These are phyloP conservation scores for Fusarium azukiicola DNA, from an alignment of 2,329 filamentous ascomycete genomes.

Conservation along the genomic window DNA sequence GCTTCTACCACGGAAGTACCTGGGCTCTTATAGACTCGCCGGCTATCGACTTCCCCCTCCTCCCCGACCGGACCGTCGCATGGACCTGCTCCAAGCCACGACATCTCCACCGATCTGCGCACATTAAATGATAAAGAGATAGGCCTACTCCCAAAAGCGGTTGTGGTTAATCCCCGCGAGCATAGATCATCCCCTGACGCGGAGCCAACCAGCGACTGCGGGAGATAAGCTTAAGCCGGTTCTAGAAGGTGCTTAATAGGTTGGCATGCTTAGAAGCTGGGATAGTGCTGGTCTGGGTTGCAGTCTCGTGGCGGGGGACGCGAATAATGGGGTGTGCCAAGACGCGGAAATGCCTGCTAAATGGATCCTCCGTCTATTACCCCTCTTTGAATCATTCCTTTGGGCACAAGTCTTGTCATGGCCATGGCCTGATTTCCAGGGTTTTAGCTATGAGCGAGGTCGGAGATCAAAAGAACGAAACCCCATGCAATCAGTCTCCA, in stretches of 20 bases:
- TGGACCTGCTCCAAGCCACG: constrained; percentile 5
- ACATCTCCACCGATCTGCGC: constrained; percentile 36
- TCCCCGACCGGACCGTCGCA: not conserved
- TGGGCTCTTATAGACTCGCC: constrained; percentile 30
- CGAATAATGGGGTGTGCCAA: constrained; percentile 33
- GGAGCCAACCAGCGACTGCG: not conserved
- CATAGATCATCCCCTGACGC: not conserved
- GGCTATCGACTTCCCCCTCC: not conserved
- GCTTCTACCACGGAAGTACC: not conserved
- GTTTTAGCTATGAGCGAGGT: not conserved
- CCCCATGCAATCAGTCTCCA: not conserved
- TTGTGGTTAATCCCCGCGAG: not conserved
- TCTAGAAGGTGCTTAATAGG: constrained; percentile 42
- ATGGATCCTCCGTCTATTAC: constrained; percentile 15
- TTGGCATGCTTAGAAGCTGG: not conserved
- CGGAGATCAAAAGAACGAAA: not conserved
- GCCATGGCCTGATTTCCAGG: constrained; percentile 7
- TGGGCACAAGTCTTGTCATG: constrained; percentile 1
- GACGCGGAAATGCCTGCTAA: constrained; percentile 14
- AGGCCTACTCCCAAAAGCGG: constrained; percentile 3
- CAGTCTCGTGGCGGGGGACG: constrained; percentile 33
- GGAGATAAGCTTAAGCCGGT: constrained; percentile 31
- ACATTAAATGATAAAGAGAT: constrained; percentile 33
- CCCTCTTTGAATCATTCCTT: constrained; percentile 12
- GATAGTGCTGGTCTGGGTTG: constrained; percentile 19